phyloP scores from a whole-genome alignment of 2,329 filamentous ascomycete genomes.

The Trichoderma pleuroti region DNA sequence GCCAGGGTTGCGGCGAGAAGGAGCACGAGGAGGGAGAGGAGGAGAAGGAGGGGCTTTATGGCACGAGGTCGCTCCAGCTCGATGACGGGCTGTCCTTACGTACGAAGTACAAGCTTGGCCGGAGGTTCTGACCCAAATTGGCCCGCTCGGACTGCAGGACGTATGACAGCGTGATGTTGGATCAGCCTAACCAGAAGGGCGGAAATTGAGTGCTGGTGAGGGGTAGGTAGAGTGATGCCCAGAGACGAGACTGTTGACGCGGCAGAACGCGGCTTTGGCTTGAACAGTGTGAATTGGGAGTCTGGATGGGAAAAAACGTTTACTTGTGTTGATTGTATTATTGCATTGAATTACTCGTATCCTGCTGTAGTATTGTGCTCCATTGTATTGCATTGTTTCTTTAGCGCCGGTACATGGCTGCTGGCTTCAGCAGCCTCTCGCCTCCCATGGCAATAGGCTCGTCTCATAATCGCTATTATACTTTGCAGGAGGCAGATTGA shows the following conservation, averaged over 20 bases:
- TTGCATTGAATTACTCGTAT: neutral
- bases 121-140: neutral
- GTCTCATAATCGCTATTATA: neutral
- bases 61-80: constrained; percentile 29
- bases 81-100: neutral
- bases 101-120: neutral
- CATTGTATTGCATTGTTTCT: neutral
- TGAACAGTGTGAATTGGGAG: neutral
- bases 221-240: constrained; percentile 13
- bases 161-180: neutral
- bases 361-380: neutral
- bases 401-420: neutral
- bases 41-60: constrained; percentile 32
- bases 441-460: neutral
- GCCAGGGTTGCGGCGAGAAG: constrained; percentile 65
- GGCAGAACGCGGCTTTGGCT: neutral
- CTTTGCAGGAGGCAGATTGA: neutral
- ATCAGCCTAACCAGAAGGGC: constrained; percentile 18
- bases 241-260: neutral
- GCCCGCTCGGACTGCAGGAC: constrained; percentile 10
- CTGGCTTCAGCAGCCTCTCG: neutral
- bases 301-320: neutral
- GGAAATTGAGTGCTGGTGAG: constrained; percentile 15
- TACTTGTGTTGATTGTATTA: neutral
- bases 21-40: constrained; percentile 52